Evolutionary conservation across 306 rosid genomes (phyloP), one percentile per base, ranked within the genome.

Genomic region (Fagus crenata): DNA sequence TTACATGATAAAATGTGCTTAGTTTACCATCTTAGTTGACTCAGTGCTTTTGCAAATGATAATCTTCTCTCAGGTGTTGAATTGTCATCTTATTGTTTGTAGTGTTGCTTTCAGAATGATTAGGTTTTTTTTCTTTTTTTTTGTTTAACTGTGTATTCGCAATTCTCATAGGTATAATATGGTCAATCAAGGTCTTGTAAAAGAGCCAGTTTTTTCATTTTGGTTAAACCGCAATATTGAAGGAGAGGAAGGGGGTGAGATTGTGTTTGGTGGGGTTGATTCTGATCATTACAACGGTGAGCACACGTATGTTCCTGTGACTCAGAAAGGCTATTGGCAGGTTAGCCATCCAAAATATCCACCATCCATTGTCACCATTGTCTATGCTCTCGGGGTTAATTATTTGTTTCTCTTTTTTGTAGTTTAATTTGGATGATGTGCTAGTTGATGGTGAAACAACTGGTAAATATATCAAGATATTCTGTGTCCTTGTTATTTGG

Each of bases 241-340:
- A 22, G 84, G 75, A 49, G 71, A 80, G 67, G 74, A 84, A 68
- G 87, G 87, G 1, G 82, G 84, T 60, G 80, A 84, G 71, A 69
- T 84, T 73, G 80, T 80, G 14, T 84, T 84, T 53, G 87, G 87
- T 59, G 86, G 83, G 46, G 76, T 76, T 76, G 84, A 84, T 72
- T 32, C 87, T 12, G 55, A 72, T 80, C 87, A 80, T 61, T 80
- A 58, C 84, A 81, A 77, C 22, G 82, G 87, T n/a, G 82, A 80
- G 51, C 87, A 80, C 77, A 84, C 80, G n/a, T 80, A 77, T 46
- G 80, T 80, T 56, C 84, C 82, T 33, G 73, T 84, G 42, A 72
- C 84, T 43, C 84, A 53, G 46, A 84, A 80, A 77, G 87, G 87
- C 40, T 80, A 80, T 60, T 84, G 84, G 87, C 87, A 80, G 82